Base-by-base conservation (phyloP, 352 stramenopile genomes). In the Globisporangium emineosum region DNA sequence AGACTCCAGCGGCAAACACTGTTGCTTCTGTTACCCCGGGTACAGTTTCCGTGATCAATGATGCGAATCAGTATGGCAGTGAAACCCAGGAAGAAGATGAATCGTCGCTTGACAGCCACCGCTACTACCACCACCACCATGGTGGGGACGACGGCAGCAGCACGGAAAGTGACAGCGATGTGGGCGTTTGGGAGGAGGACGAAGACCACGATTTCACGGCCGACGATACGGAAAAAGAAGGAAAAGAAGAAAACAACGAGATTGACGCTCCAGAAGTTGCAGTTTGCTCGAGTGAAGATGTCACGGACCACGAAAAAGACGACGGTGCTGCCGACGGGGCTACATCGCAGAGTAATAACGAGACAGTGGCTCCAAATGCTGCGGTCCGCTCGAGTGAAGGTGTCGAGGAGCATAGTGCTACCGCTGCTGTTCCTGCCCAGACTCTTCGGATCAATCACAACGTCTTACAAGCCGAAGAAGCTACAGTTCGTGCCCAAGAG, bases 141-240 rank as follows among this genome's bases (percentile, higher is more conserved):
- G 17, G 15, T n/a, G 59, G 29, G 9, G 15, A 57, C 35, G 49
- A 64, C 15, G 58, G 23, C 33, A 64, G 59, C 47, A 50, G 32
- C 59, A 64, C 59, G 1, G 59, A 64, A 53, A 65, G 60, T 30
- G 60, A 65, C 12, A 54, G 35, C 15, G 50, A 65, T 4, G 3
- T 43, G 12, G 60, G 50, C 21, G 45, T 25, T 12, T 65, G 25
- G 29, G 25, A 37, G 9, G 23, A 51, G n/a, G 33, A 29, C 7
- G 7, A 51, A 21, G 27, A 37, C 7, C 15, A 23, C 4, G 17
- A 58, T 19, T 5, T 45, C n/a, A 15, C 5, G 5, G 19, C 37
- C 15, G 59, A 27, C 15, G 23, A 29, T 32, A 19, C 29, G 9
- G 43, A 52, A 23, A 23, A 52, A 13, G 23, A 35, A n/a, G n/a